phyloP scores from a whole-genome alignment of 148 eudicot genomes.

The Persicaria tinctoria region DNA sequence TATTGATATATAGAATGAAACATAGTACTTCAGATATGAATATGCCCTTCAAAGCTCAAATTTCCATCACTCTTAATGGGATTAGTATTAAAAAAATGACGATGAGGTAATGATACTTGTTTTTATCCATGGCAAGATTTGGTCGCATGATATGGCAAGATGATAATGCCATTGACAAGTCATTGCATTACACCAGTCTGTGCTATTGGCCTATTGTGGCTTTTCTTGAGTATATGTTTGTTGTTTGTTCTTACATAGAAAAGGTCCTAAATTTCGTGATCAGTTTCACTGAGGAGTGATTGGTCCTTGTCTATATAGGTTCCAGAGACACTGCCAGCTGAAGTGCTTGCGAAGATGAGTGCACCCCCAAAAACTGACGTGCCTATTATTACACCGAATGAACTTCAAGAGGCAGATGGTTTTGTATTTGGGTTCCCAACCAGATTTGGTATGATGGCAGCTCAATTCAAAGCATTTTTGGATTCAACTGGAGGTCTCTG shows the following conservation, averaged over 20 bases:
- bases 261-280: neutral
- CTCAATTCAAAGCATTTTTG: slow-evolving; percentile 14
- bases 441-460: slow-evolving; percentile 16
- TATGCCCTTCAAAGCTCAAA: neutral
- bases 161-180: no score
- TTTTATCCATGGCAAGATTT: no score
- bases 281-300: neutral
- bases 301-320: neutral
- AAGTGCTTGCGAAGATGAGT: slow-evolving; percentile 9
- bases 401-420: slow-evolving; percentile 12
- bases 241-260: neutral
- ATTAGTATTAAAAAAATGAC: neutral
- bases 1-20: neutral
- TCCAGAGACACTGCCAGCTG: slow-evolving; percentile 9
- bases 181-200: no score
- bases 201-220: neutral
- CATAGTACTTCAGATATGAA: neutral
- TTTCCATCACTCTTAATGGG: neutral
- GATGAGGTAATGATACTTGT: neutral
- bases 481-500: slow-evolving; percentile 14
- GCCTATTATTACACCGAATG: slow-evolving; percentile 2
- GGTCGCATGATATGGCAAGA: no score
- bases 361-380: slow-evolving; percentile 12
- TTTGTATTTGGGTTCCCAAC: slow-evolving; percentile 16
- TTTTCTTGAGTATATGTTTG: neutral